Conservation (phyloP, 306 rosid species). For the Cucurbita pepo region DNA sequence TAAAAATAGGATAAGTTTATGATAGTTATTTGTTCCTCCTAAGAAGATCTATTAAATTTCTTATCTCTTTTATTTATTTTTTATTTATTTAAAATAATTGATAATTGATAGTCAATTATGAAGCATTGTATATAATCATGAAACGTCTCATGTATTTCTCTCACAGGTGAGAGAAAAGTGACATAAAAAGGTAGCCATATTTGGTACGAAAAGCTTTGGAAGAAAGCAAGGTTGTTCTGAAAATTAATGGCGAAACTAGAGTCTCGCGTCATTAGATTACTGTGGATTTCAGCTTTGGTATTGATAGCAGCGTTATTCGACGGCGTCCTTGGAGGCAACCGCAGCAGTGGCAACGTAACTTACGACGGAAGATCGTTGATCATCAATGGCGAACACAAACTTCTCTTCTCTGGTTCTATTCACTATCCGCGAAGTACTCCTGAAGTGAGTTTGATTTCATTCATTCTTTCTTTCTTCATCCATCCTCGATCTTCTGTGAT, state of each 20-base stretch:
- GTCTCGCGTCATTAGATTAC: not conserved
- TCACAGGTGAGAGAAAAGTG: not conserved
- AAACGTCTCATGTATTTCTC: too few relatives aligned
- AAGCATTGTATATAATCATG: too few relatives aligned
- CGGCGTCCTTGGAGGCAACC: not conserved
- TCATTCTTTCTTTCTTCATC: not conserved
- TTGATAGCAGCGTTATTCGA: not conserved
- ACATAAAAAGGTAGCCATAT: not conserved
- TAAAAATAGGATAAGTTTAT: too few relatives aligned
- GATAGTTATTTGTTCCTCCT: too few relatives aligned
- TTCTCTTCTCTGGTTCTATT: slow-evolving; percentile 72
- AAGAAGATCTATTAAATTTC: too few relatives aligned
- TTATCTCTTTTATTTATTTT: too few relatives aligned
- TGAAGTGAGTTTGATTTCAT: slow-evolving; percentile 20
- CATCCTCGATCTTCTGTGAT: not conserved
- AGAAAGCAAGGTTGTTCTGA: not conserved
- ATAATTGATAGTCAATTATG: too few relatives aligned
- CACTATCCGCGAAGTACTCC: slow-evolving; percentile 93
- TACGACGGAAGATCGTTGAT: slow-evolving; percentile 81
- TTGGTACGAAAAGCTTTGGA: not conserved
- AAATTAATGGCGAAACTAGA: not conserved
- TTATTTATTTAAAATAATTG: too few relatives aligned
- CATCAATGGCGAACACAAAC: slow-evolving; percentile 36
- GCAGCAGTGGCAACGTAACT: slow-evolving; percentile 11
- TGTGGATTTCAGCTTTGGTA: not conserved